phyloP scores from a whole-genome alignment of 805 yeast genomes.

The Saccharomycopsis javanensis region DNA sequence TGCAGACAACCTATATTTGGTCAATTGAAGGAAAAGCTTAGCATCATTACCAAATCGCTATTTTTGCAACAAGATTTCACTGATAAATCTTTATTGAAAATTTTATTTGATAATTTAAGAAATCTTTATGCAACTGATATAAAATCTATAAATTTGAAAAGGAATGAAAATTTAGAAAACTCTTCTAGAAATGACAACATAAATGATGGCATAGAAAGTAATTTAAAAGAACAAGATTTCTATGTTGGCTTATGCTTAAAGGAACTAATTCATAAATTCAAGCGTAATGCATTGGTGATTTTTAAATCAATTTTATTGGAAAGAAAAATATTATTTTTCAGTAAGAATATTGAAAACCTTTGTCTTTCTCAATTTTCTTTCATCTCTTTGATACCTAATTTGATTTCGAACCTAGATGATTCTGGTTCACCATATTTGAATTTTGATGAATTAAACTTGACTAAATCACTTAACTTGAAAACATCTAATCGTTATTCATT shows the following conservation, averaged over 20 bases:
- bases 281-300: constrained; percentile 49
- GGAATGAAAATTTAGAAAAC: constrained; percentile 2
- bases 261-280: constrained; percentile 50
- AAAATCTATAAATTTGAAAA: neutral
- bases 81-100: constrained; percentile 58
- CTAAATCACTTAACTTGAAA: constrained; percentile 55
- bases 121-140: constrained; percentile 27
- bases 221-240: constrained; percentile 44
- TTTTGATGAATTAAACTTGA: constrained; percentile 41
- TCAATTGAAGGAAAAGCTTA: constrained; percentile 80
- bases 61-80: constrained; percentile 72
- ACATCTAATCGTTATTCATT: constrained; percentile 73
- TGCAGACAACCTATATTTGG: constrained; percentile 79
- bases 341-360: constrained; percentile 67
- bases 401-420: constrained; percentile 61
- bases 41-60: constrained; percentile 79
- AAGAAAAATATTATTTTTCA: constrained; percentile 62
- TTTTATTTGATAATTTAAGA: constrained; percentile 58
- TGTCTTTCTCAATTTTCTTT: constrained; percentile 79
- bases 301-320: constrained; percentile 75
- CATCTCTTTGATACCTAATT: constrained; percentile 73
- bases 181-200: constrained; percentile 20
- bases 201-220: constrained; percentile 27
- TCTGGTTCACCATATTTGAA: constrained; percentile 69
- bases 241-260: constrained; percentile 68